Percentiles rank a stretch among this genome's conserved stretches.
Conservation (phyloP, 1,284 basidiomycete genomes). For the Cutaneotrichosporon dermatis region DNA sequence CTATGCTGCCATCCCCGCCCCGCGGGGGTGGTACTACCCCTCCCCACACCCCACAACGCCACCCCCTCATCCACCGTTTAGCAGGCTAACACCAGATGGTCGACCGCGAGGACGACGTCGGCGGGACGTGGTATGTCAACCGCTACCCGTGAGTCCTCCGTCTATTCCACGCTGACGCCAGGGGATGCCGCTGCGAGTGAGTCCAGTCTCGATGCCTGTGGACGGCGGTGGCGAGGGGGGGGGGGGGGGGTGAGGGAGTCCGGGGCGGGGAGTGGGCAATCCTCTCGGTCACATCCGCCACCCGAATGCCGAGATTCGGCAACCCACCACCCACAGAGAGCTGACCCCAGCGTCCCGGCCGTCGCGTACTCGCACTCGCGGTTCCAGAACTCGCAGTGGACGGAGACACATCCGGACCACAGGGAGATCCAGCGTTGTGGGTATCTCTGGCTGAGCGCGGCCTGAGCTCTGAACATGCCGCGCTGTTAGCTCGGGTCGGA, state of each 20-base stretch:
- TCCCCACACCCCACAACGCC: too few relatives aligned
- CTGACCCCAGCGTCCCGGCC: conserved; percentile 17
- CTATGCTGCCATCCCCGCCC: too few relatives aligned
- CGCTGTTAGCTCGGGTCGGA: too few relatives aligned
- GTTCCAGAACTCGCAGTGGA: conserved; percentile 18
- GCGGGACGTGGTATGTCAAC: conserved; percentile 29
- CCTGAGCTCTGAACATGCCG: too few relatives aligned
- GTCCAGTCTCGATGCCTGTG: conserved; percentile 2
- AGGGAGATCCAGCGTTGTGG: conserved; percentile 18
- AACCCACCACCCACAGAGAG: too few relatives aligned
- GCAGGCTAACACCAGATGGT: conserved; percentile 20
- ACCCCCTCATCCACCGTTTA: too few relatives aligned
- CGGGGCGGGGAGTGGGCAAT: too few relatives aligned
- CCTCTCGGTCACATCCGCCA: too few relatives aligned
- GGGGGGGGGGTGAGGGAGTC: too few relatives aligned
- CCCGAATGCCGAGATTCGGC: too few relatives aligned
- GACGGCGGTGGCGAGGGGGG: too few relatives aligned
- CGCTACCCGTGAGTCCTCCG: conserved; percentile 19
- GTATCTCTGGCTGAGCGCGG: neutral
- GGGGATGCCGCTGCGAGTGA: conserved; percentile 40
- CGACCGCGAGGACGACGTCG: conserved; percentile 30
- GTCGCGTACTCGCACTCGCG: conserved; percentile 18
- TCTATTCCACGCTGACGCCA: neutral
- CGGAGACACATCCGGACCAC: conserved; percentile 15
- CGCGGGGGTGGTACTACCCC: neutral